Evolutionary conservation across 139 green algal species (phyloP).

Genomic region (Coelastrella sp.): DNA sequence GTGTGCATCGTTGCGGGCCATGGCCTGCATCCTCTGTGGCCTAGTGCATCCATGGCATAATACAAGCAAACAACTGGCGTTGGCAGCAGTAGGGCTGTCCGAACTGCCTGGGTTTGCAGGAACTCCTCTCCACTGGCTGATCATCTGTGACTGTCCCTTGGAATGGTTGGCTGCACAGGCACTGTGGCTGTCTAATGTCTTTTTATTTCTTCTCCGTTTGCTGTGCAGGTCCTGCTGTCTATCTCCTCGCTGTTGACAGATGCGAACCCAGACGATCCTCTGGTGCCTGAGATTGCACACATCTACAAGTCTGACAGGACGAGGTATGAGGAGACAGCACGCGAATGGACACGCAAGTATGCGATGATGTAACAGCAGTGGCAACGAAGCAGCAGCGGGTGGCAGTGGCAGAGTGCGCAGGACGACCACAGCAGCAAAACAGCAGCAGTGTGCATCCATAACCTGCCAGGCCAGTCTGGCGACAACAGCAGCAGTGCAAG

Average conservation of each 20-base stretch:
- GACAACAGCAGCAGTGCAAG: no score
- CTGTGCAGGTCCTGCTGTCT: conserved; percentile 90
- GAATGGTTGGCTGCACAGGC: no score
- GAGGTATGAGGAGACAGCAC: conserved; percentile 93
- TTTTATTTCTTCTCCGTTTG: neutral
- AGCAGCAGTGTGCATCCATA: neutral
- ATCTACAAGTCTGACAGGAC: conserved; percentile 95
- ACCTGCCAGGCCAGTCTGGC: no score
- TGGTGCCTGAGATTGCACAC: conserved; percentile 99
- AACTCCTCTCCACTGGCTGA: neutral
- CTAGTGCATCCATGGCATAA: no score
- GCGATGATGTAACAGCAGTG: conserved; percentile 81
- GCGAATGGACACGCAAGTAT: conserved; percentile 97
- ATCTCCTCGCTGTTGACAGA: conserved; percentile 98
- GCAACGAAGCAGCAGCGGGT: neutral
- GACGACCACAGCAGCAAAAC: neutral
- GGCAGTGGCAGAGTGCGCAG: neutral
- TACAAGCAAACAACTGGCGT: no score
- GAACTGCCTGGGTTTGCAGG: no score
- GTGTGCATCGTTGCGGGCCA: no score
- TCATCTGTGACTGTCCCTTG: neutral
- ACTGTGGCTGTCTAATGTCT: neutral
- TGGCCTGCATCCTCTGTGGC: no score
- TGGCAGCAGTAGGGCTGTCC: no score
- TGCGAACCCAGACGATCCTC: conserved; percentile 97